These are phyloP conservation scores for Trypanosoma avium DNA, from an alignment of 208 protist species.

Conservation along the genomic window DNA sequence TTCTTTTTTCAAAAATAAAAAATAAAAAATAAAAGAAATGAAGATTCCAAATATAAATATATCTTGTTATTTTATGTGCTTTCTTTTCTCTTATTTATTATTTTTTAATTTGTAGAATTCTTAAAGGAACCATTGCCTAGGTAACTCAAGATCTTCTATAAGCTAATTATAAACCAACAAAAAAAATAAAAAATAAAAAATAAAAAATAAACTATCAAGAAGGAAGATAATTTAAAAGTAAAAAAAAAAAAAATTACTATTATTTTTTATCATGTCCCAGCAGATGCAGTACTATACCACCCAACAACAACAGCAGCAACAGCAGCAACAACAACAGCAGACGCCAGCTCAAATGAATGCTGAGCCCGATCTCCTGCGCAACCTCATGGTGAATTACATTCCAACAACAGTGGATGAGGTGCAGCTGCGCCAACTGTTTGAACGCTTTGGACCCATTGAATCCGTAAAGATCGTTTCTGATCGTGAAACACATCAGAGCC, in stretches of 20 bases:
- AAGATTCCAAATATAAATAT: too few species aligned
- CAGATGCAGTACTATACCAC: conserved; percentile 34
- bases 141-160: background rate
- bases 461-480: conserved; percentile 89
- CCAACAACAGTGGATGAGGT: conserved; percentile 82
- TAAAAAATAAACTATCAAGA: background rate
- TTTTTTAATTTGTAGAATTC: background rate
- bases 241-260: conserved; percentile 16
- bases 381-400: conserved; percentile 92
- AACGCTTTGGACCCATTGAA: conserved; percentile 83
- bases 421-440: conserved; percentile 84
- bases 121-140: background rate
- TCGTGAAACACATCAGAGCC: conserved; percentile 79
- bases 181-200: background rate
- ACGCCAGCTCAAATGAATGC: conserved; percentile 38
- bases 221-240: background rate
- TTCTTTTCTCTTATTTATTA: background rate
- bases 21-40: too few species aligned
- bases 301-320: conserved; percentile 20
- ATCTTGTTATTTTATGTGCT: background rate
- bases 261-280: conserved; percentile 38
- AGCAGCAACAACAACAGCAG: conserved; percentile 37
- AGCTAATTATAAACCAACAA: background rate
- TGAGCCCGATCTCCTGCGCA: conserved; percentile 75
- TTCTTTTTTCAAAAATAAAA: too few species aligned